A percentile compares a stretch with the other conserved stretches of the same genome.
phyloP scores from a whole-genome alignment of 495 filamentous ascomycete species.

The Staphylotrichum longicolle region DNA sequence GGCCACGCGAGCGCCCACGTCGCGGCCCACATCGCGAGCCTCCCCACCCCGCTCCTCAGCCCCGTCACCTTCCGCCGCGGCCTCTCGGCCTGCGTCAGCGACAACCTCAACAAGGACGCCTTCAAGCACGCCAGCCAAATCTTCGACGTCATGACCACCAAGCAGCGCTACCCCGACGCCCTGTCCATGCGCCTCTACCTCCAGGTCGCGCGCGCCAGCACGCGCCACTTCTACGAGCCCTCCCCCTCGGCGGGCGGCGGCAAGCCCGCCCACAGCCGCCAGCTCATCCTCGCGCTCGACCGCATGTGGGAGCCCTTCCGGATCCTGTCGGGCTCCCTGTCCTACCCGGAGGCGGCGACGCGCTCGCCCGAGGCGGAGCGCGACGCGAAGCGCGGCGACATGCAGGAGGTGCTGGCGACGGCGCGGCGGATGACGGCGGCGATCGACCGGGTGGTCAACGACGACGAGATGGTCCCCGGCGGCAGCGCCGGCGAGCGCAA shows the following conservation, averaged over 20 bases:
- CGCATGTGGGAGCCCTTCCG: conserved; percentile 42
- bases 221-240: conserved; percentile 19
- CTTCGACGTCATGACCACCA: conserved; percentile 54
- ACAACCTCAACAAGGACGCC: conserved; percentile 65
- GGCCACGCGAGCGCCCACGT: conserved; percentile 58
- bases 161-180: conserved; percentile 45
- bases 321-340: conserved; percentile 28
- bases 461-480: conserved; percentile 24
- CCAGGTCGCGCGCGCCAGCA: conserved; percentile 37
- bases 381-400: conserved; percentile 18
- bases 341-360: conserved; percentile 21
- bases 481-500: neutral
- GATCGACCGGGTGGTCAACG: conserved; percentile 34
- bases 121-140: conserved; percentile 57
- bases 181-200: conserved; percentile 41
- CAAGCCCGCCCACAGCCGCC: conserved; percentile 33
- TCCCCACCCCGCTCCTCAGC: conserved; percentile 42
- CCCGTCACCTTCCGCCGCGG: conserved; percentile 66
- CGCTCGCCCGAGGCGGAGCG: conserved; percentile 19
- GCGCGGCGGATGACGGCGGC: conserved; percentile 44
- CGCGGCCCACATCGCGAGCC: conserved; percentile 52
- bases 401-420: conserved; percentile 38
- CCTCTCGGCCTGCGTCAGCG: conserved; percentile 64
- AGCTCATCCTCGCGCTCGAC: conserved; percentile 38
- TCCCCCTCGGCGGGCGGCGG: conserved; percentile 3